Conservation (phyloP, 352 stramenopile species). For the Aphanomyces cochlioides region DNA sequence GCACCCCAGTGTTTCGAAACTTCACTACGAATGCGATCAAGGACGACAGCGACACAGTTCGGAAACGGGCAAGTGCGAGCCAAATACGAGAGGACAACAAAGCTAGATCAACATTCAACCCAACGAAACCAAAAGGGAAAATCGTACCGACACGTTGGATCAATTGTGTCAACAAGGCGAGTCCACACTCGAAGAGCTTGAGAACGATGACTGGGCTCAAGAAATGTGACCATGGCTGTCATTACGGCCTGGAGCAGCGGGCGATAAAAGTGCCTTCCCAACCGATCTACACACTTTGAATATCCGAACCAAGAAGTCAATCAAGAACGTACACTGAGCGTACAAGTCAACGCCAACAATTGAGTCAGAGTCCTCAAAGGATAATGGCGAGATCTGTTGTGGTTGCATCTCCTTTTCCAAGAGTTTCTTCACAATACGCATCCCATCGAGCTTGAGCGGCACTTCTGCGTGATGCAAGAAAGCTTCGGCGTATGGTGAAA, state of each 20-base stretch:
- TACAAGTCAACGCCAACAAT: conserved; percentile 10
- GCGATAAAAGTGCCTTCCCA: background rate
- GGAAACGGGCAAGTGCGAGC: conserved; percentile 12
- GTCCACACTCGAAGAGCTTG: conserved; percentile 2
- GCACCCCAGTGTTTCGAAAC: conserved; percentile 4
- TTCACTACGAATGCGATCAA: conserved; percentile 21
- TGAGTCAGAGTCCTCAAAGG: background rate
- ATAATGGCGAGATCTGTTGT: too few relatives aligned
- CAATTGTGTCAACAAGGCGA: conserved; percentile 7
- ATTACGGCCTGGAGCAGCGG: conserved; percentile 8
- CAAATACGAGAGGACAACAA: conserved; percentile 5
- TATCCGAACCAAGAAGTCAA: background rate
- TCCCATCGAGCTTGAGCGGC: background rate
- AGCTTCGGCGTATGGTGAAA: conserved; percentile 7
- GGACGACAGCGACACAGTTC: conserved; percentile 17
- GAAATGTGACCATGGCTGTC: conserved; percentile 22
- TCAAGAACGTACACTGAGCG: conserved; percentile 11
- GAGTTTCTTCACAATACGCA: background rate
- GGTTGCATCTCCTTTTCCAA: background rate
- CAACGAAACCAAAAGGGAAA: background rate
- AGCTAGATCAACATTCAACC: background rate
- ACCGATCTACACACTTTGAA: background rate
- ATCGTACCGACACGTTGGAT: background rate
- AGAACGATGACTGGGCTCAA: background rate
- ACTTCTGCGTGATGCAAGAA: conserved; percentile 1